Base-by-base conservation (phyloP, 2,329 filamentous ascomycete genomes). In the Lecanicillium sp. region DNA sequence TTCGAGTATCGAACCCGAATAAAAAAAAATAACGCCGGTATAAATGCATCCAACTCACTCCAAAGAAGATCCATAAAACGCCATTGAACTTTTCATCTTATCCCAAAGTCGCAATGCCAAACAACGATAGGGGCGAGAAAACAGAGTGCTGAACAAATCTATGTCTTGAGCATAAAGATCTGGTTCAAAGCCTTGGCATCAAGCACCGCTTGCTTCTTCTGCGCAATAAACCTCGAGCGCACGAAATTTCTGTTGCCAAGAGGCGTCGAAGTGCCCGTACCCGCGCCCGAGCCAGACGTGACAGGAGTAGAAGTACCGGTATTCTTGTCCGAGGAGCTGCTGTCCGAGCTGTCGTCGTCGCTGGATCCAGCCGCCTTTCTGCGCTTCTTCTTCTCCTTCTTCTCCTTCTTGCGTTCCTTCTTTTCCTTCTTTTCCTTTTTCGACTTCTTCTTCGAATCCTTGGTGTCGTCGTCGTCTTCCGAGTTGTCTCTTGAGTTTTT, bases 131-230 rank as follows among this genome's bases (percentile, higher is more conserved):
- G n/a, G n/a, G n/a, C n/a, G 14, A 17, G 20, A 30, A 29, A 22
- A 11, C 18, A n/a, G 18, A 4, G 18, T 10, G 22, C 7, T 14
- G 5, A 13, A 31, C 7, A 8, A 9, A 2, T 19, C 47, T 52
- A 62, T 41, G 60, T 49, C 44, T 83, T 83, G 42, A 84, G 70
- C 80, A 84, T 84, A 49, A 84, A 80, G 53, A 84, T 84, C 77
- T 96, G 88, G 58, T 89, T 90, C 54, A 97, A 63, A 12, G 88
- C 86, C 54, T 83, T 79, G 35, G 81, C 74, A 59, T 96, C 85
- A 66, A 87, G 74, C 42, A 88, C 75, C 3, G 89, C 88, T 66
- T 82, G 77, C 52, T 79, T 81, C 69, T 97, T 97, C 51, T 92
- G 86, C 41, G 83, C 83, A 53, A 97, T 95, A 60, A 89, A 87